These are phyloP conservation scores for Erysimum pusillum DNA, from an alignment of 441 rosid genomes.

Conservation along the genomic window DNA sequence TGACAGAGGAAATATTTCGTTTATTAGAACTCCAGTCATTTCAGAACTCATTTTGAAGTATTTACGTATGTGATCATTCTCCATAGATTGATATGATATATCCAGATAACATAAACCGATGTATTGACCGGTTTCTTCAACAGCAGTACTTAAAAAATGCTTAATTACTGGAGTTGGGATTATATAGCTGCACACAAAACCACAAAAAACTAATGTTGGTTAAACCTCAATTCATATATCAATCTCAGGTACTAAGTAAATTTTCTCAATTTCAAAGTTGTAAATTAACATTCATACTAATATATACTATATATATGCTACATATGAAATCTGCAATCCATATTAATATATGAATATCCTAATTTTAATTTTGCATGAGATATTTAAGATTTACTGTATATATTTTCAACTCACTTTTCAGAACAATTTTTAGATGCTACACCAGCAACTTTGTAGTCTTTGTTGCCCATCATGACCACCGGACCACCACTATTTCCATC, in stretches of 20 bases:
- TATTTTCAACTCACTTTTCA: background rate
- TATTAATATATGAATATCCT: too few relatives aligned
- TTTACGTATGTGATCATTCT: slow-evolving; percentile 58
- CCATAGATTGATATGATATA: slow-evolving; percentile 67
- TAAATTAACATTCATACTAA: too few relatives aligned
- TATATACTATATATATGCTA: too few relatives aligned
- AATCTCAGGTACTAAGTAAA: background rate
- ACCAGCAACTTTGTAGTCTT: slow-evolving; percentile 62
- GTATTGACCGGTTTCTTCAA: slow-evolving; percentile 24
- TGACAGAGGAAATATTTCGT: slow-evolving; percentile 72
- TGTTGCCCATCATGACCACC: slow-evolving; percentile 76
- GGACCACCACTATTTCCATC: slow-evolving; percentile 59
- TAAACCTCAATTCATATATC: background rate
- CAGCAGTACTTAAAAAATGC: slow-evolving; percentile 40
- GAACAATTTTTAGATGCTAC: slow-evolving; percentile 47
- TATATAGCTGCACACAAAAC: slow-evolving; percentile 47
- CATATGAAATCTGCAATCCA: too few relatives aligned
- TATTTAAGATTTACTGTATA: background rate
- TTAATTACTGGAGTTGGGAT: slow-evolving; percentile 79
- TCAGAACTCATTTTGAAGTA: slow-evolving; percentile 52
- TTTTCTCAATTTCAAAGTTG: too few relatives aligned
- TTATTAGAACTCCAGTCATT: slow-evolving; percentile 76
- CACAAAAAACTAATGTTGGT: background rate
- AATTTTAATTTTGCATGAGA: background rate
- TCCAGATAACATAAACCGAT: slow-evolving; percentile 1